Conservation (phyloP, 306 rosid genomes). For the Quercus wislizeni region DNA sequence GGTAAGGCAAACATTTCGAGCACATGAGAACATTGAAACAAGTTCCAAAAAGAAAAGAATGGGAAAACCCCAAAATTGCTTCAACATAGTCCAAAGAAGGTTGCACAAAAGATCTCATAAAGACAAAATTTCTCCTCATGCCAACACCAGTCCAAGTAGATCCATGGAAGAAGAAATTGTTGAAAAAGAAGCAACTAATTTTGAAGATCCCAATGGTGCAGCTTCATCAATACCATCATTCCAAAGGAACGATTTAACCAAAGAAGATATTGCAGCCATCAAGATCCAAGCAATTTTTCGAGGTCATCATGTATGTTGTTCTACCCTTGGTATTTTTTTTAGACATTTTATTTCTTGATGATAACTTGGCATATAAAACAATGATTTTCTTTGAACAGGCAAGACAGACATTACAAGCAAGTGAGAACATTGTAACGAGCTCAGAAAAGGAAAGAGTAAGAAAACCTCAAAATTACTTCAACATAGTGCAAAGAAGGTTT, state of each 20-base stretch:
- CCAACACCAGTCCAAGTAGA: conserved; percentile 21
- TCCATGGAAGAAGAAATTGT: conserved; percentile 20
- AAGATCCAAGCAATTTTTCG: too few relatives aligned
- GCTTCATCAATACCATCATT: too few relatives aligned
- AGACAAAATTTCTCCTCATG: conserved; percentile 29
- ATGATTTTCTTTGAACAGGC: not conserved
- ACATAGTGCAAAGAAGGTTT: too few relatives aligned
- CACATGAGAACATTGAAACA: not conserved
- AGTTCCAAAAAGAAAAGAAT: conserved; percentile 14
- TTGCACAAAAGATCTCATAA: conserved; percentile 32
- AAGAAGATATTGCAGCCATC: too few relatives aligned
- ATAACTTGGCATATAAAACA: not conserved
- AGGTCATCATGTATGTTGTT: too few relatives aligned
- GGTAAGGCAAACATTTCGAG: not conserved
- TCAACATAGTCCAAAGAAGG: conserved; percentile 34
- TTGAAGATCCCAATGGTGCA: not conserved
- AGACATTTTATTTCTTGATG: too few relatives aligned
- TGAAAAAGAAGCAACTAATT: conserved; percentile 18
- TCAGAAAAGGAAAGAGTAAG: too few relatives aligned
- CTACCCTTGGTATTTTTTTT: too few relatives aligned
- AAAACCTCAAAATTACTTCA: too few relatives aligned
- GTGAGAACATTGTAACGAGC: too few relatives aligned
- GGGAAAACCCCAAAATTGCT: conserved; percentile 51
- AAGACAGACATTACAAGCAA: too few relatives aligned
- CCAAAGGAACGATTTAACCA: too few relatives aligned